phyloP scores from a whole-genome alignment of 129 eudicot species.

The Rutidosis leptorrhynchoides region DNA sequence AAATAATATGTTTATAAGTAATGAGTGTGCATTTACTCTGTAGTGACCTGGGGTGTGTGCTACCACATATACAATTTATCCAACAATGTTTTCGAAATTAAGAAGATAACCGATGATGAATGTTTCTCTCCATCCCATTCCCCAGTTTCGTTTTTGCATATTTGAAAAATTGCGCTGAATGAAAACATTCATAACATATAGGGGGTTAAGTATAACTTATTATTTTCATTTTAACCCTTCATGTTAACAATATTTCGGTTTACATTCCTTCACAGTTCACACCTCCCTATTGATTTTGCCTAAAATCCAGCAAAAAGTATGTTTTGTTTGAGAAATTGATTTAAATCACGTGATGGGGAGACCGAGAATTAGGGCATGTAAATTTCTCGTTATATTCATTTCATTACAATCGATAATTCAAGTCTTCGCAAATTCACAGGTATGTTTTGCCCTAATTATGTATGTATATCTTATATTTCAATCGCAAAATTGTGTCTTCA shows the following conservation, averaged over 20 bases:
- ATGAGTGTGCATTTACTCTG: too few relatives aligned
- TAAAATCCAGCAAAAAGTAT: slow-evolving; percentile 26
- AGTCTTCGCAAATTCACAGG: slow-evolving; percentile 23
- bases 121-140: not conserved
- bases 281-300: slow-evolving; percentile 24
- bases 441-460: slow-evolving; percentile 23
- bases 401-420: slow-evolving; percentile 26
- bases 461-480: slow-evolving; percentile 8
- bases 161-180: not conserved
- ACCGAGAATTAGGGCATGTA: slow-evolving; percentile 27
- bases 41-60: too few relatives aligned
- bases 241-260: too few relatives aligned
- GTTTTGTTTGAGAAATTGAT: not conserved
- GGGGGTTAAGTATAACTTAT: not conserved
- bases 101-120: too few relatives aligned
- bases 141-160: too few relatives aligned
- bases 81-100: not conserved
- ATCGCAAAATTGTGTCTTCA: slow-evolving; percentile 5
- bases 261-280: not conserved
- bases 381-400: slow-evolving; percentile 27
- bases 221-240: not conserved
- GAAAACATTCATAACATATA: not conserved
- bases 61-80: not conserved
- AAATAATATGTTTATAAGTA: too few relatives aligned
- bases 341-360: slow-evolving; percentile 15